Evolutionary conservation across 2,329 filamentous ascomycete genomes (phyloP), one percentile per base, ranked within the genome.

Genomic region (Colletotrichum sp.): DNA sequence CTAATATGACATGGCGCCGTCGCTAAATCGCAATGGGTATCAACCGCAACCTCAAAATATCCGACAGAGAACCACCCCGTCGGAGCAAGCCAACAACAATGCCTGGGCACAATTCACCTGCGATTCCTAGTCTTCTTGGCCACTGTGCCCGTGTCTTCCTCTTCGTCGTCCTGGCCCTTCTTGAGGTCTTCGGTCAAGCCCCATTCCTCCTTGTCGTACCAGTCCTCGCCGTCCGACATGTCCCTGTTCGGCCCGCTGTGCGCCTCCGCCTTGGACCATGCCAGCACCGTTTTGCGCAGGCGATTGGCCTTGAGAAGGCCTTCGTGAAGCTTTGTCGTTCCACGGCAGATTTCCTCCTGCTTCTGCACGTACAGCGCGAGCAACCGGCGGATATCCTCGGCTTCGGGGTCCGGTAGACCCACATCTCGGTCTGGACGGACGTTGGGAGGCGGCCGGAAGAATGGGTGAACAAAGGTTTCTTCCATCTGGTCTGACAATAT

Each of bases 201-300:
- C 94, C 94, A 96, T 84, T 95, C 94, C 69, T 95, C 93, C 80
- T 91, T 91, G 83, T 97, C 95, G 81, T 96, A 96, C 94, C 94
- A 97, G 82, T 97, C 95, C 86, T 97, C 95, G 13, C 94, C 94
- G 81, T 97, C 95, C 66, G 94, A 96, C 92, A 97, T 92, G 82
- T 96, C 94, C 65, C 92, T 84, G 81, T 92, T 91, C 21, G 86
- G 81, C 3, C 92, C 91, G 68, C 87, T 88, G 80, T 96, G 95
- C 26, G 90, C 94, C 84, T 96, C 95, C 2, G 95, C 93, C 82
- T 95, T 95, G 78, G 92, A 90, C 93, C 94, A 96, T 78, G 91
- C 90, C 81, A 93, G 89, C 4, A 97, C 94, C 24, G 92, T 90
- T 79, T 91, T 92, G 32, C 95, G 90, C 83, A 94, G 89, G 59